These are phyloP conservation scores for Daldinia vernicosa DNA, from an alignment of 495 filamentous ascomycete genomes.

Conservation along the genomic window DNA sequence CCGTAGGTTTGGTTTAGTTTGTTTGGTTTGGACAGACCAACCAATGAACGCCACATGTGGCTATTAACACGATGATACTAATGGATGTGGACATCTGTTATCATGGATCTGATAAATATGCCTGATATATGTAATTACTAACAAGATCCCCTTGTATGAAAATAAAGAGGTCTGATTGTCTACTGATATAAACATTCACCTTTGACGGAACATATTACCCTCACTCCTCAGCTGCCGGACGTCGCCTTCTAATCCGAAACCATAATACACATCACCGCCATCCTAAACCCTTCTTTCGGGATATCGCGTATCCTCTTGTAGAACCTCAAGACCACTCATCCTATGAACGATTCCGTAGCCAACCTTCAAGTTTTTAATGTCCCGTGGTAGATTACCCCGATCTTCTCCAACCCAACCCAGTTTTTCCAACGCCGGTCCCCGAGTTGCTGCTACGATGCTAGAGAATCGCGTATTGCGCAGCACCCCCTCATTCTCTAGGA, in stretches of 20 bases:
- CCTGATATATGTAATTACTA: too few species aligned
- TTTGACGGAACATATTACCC: constrained; percentile 37
- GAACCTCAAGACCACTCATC: constrained; percentile 10
- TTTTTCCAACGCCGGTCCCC: constrained; percentile 46
- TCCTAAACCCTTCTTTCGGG: constrained; percentile 27
- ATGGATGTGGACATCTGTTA: too few species aligned
- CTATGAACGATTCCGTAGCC: constrained; percentile 48
- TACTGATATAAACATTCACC: constrained; percentile 40
- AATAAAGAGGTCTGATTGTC: too few species aligned
- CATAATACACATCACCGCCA: constrained; percentile 38
- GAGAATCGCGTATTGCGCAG: constrained; percentile 49
- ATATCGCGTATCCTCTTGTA: constrained; percentile 20
- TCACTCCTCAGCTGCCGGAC: constrained; percentile 38
- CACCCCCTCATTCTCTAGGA: constrained; percentile 47
- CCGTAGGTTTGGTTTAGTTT: neutral
- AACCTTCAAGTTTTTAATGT: constrained; percentile 35
- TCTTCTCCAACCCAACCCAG: neutral
- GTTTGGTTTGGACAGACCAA: neutral
- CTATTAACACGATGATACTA: too few species aligned
- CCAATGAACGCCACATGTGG: neutral
- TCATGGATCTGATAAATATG: too few species aligned
- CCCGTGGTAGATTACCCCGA: neutral
- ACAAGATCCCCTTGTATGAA: too few species aligned
- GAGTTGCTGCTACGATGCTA: constrained; percentile 51
- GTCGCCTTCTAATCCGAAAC: constrained; percentile 51